Percentiles rank a stretch among this genome's conserved stretches.
These are phyloP conservation scores for Cercospora beticola DNA, from an alignment of 2,329 filamentous ascomycete species.

Conservation along the genomic window DNA sequence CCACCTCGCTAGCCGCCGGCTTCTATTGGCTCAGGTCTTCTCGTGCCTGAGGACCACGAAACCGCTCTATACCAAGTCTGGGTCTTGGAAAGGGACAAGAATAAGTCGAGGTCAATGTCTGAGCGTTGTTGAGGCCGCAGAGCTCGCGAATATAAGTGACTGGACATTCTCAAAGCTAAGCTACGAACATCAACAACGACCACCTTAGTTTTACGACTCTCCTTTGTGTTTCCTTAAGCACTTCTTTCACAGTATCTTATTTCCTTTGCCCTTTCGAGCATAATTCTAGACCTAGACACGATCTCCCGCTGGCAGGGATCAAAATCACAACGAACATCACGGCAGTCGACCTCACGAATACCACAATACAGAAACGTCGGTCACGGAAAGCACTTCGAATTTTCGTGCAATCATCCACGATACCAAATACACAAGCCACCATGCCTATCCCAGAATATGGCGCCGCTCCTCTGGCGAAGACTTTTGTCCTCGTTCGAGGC, in stretches of 20 bases:
- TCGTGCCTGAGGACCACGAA: slow-evolving; percentile 20
- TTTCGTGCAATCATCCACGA: background rate
- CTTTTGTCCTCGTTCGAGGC: slow-evolving; percentile 71
- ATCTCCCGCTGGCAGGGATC: slow-evolving; percentile 33
- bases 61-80: slow-evolving; percentile 19
- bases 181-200: slow-evolving; percentile 2
- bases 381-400: slow-evolving; percentile 15
- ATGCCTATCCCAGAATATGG: slow-evolving; percentile 63
- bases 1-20: slow-evolving; percentile 25
- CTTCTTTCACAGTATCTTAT: slow-evolving; percentile 1
- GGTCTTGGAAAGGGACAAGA: slow-evolving; percentile 19
- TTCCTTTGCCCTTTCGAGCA: background rate
- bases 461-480: slow-evolving; percentile 66
- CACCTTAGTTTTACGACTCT: slow-evolving; percentile 18
- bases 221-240: slow-evolving; percentile 16
- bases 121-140: background rate
- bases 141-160: slow-evolving; percentile 17
- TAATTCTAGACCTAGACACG: slow-evolving; percentile 3
- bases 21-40: slow-evolving; percentile 25
- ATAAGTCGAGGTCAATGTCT: slow-evolving; percentile 18
- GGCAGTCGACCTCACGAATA: slow-evolving; percentile 2
- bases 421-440: slow-evolving; percentile 28
- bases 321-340: slow-evolving; percentile 12
- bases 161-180: background rate
- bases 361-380: slow-evolving; percentile 10